Evolutionary conservation across 2,329 filamentous ascomycete species (phyloP).

Genomic region (Cercospora sp.): DNA sequence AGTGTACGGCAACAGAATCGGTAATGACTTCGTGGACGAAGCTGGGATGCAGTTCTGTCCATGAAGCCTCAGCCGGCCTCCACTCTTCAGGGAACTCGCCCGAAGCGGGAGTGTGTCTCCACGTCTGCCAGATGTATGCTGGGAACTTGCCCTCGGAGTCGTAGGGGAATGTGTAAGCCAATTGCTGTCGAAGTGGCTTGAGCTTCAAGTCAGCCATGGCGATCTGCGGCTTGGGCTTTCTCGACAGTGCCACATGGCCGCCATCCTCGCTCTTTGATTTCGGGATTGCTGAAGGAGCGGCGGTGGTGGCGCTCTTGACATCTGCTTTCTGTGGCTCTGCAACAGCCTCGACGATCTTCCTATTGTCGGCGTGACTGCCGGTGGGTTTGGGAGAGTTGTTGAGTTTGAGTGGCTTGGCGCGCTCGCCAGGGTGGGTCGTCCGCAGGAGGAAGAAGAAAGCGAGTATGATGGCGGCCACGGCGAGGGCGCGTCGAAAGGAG

Average conservation of each 20-base stretch:
- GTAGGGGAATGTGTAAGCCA: constrained; percentile 93
- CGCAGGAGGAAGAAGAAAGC: constrained; percentile 69
- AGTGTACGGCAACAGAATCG: constrained; percentile 78
- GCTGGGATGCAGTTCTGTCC: constrained; percentile 80
- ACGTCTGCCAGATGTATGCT: constrained; percentile 99
- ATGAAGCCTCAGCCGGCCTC: constrained; percentile 81
- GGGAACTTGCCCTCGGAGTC: constrained; percentile 86
- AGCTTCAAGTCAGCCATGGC: constrained; percentile 68
- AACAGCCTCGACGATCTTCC: constrained; percentile 33
- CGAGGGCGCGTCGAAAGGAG: constrained; percentile 72
- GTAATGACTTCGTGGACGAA: constrained; percentile 97
- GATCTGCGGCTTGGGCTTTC: constrained; percentile 57
- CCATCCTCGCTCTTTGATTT: constrained; percentile 31
- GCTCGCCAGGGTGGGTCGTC: constrained; percentile 51
- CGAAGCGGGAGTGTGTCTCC: constrained; percentile 82
- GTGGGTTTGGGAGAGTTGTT: constrained; percentile 42
- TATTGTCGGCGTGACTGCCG: constrained; percentile 40
- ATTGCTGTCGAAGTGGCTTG: constrained; percentile 73
- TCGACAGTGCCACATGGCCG: constrained; percentile 35
- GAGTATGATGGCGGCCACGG: constrained; percentile 68
- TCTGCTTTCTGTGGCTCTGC: constrained; percentile 27
- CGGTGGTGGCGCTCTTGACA: constrained; percentile 16
- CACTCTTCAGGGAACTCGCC: constrained; percentile 72
- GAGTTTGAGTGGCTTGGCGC: constrained; percentile 22
- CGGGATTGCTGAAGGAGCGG: constrained; percentile 32